Conservation (phyloP, 73 alveolate species). For the Diophrys appendiculata region DNA sequence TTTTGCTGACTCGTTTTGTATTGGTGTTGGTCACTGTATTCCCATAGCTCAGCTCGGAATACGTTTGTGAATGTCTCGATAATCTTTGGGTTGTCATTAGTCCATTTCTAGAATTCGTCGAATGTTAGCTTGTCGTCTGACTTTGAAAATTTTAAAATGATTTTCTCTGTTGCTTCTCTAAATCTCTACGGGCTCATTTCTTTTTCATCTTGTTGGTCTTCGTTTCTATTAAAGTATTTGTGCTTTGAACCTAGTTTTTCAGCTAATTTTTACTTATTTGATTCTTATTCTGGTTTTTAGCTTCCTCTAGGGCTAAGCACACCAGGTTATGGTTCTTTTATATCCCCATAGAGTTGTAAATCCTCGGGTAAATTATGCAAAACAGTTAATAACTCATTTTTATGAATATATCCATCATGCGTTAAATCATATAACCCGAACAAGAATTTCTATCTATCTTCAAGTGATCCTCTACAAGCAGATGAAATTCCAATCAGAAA, state of each 20-base stretch:
- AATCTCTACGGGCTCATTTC: neutral
- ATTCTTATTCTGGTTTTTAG: neutral
- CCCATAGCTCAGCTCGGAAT: slow-evolving; percentile 4
- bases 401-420: neutral
- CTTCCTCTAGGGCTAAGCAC: neutral
- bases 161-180: neutral
- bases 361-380: no score
- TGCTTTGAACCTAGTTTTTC: neutral
- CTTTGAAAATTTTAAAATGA: no score
- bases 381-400: neutral
- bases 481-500: slow-evolving; percentile 6
- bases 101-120: slow-evolving; percentile 3
- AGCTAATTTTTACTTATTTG: neutral
- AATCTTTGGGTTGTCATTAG: neutral
- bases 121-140: neutral
- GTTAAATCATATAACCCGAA: slow-evolving; percentile 1
- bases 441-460: slow-evolving; percentile 1
- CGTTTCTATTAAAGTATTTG: neutral
- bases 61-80: neutral
- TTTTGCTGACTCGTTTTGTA: neutral
- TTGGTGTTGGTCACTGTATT: neutral
- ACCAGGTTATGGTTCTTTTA: no score
- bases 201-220: neutral
- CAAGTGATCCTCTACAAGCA: neutral
- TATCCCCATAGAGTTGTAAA: no score